Evolutionary conservation across 1,139 yeast genomes (phyloP), one percentile per base, ranked within the genome.

Genomic region (Yamadazyma blattariae): DNA sequence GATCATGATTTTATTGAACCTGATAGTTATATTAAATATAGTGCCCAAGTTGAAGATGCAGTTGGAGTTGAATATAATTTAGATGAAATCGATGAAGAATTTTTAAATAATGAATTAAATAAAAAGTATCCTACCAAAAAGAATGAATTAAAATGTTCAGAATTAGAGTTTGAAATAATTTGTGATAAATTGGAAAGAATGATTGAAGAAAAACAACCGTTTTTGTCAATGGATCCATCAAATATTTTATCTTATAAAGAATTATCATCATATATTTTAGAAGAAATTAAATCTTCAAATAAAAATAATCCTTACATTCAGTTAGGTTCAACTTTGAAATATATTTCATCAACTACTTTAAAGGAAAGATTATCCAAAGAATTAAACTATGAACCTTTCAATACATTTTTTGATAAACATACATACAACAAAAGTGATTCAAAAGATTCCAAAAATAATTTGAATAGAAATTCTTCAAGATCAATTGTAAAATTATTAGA

Each of bases 31-130:
- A 86, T 92, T 39, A 84, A 89, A 48, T 85, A 86, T 48, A 85
- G 96, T 37, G 95, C 96, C 3, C 92, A 97, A 0, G 95, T 92
- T 13, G 98, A 94, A 55, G 97, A 92, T 54, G 84, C 95, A 17
- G 72, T 81, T 15, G 97, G 97, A 1, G 80, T 85, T 35, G 80
- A 81, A 25, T 92, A 89, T 59, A 83, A 83, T 58, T 79, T 94
- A 85, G 98, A 94, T 60, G 98, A 92, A 57, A 71, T 52, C 9
- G 99, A 92, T 59, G 95, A 82, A 28, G 74, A 61, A 40, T 90
- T 84, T 54, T 59, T 87, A 35, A 57, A 54, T 2, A 54, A 64
- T 9, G 55, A 61, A 22, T 42, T 68, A 34, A 75, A 76, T 44
- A 62, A 63, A 28, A 50, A 56, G 7, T 55, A 53, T 28, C 64